Evolutionary conservation across 345 rosid genomes (phyloP), one percentile per base, ranked within the genome.

Genomic region (Arabis hirsuta): DNA sequence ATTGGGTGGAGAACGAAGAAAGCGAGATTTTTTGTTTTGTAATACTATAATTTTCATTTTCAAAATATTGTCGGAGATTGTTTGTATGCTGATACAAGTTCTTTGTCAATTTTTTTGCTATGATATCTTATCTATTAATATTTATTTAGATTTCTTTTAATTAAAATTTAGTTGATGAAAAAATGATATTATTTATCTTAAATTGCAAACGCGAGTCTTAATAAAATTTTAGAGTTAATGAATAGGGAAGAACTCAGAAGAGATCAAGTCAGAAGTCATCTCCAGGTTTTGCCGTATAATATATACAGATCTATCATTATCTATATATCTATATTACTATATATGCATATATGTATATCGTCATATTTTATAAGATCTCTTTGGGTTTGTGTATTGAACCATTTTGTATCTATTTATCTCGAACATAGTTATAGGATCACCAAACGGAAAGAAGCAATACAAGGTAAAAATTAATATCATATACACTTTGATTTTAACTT

Each of bases 1-100:
- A 66, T 84, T 87, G 9, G 96, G 96, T 7, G 92, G 92, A 12
- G 86, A 83, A 70, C 73, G 76, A 0, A 72, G 90, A 84, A 62
- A 73, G 3, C 4, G 31, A 2, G 31, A 27, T 27, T 27, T 27
- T 27, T 27, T 27, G 4, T 27, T 27, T 27, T 27, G 4, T 0
- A 27, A 27, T 27, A 27, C 4, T 27, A 27, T 1, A 27, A 27
- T 27, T 27, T 3, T 27, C 0, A 16, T 2, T 27, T 27, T 27
- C 4, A 3, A 27, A 27, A 27, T 27, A 27, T 16, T 16, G 3
- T 2, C 31, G 31, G 31, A 27, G 3, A 27, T 5, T 27, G 31
- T 27, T 27, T 27, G 4, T 27, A 27, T 2, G 31, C 4, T 27
- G 31, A 27, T 27, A 27, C 4, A 3, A 3, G 31, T 27, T 5